Conservation (phyloP, 1,139 yeast species). For the Saccharomycopsis phalli region DNA sequence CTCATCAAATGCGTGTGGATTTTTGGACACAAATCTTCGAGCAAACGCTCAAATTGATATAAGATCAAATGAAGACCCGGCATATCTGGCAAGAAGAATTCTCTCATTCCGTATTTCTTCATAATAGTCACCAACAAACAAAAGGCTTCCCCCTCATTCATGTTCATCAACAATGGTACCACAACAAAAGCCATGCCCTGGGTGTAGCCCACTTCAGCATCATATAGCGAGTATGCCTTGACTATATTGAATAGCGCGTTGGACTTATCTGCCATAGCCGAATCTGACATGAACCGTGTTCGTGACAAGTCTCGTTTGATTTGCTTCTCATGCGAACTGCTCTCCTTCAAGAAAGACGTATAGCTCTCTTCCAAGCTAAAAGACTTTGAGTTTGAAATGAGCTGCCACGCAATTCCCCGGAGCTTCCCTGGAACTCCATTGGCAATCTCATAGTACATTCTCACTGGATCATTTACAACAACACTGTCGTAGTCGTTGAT, state of each 20-base stretch:
- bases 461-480: conserved; percentile 53
- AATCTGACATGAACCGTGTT: conserved; percentile 67
- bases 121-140: conserved; percentile 71
- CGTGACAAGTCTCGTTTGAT: conserved; percentile 77
- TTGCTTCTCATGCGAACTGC: conserved; percentile 63
- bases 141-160: conserved; percentile 80
- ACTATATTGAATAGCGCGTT: conserved; percentile 65
- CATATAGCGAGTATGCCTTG: conserved; percentile 77
- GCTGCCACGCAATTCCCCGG: conserved; percentile 88
- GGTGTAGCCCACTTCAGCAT: conserved; percentile 91
- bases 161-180: conserved; percentile 74
- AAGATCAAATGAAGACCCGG: conserved; percentile 79
- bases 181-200: conserved; percentile 95
- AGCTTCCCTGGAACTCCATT: conserved; percentile 78
- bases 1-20: conserved; percentile 68
- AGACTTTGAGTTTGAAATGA: conserved; percentile 74
- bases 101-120: conserved; percentile 74
- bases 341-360: conserved; percentile 40
- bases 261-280: conserved; percentile 41
- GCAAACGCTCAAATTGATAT: conserved; percentile 79
- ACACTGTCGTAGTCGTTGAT: conserved; percentile 64
- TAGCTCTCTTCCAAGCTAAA: conserved; percentile 63
- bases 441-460: conserved; percentile 51
- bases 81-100: conserved; percentile 80
- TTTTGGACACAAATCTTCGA: conserved; percentile 62